Evolutionary conservation across 805 yeast genomes (phyloP).

Genomic region (Blastobotrys terrestris): DNA sequence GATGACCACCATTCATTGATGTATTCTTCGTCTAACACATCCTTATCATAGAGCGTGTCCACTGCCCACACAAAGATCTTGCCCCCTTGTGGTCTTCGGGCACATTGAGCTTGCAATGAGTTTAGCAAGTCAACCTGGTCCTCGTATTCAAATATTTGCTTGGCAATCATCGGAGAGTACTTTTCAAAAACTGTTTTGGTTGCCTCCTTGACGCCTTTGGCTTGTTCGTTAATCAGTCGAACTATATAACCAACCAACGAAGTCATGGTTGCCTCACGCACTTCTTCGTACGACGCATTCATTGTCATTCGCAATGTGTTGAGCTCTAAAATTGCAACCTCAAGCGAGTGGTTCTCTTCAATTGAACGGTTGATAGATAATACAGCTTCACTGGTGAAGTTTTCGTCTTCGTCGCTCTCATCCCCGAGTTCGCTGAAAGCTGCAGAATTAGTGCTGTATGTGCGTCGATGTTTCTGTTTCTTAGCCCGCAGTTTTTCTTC

Average conservation of each 20-base stretch:
- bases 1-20: constrained; percentile 79
- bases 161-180: constrained; percentile 76
- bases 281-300: constrained; percentile 93
- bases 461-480: constrained; percentile 19
- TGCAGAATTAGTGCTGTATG: constrained; percentile 26
- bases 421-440: constrained; percentile 47
- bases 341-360: constrained; percentile 86
- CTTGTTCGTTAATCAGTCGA: constrained; percentile 70
- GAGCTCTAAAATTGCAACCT: constrained; percentile 86
- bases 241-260: constrained; percentile 66
- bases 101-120: constrained; percentile 42
- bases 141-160: constrained; percentile 76
- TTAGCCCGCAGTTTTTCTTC: constrained; percentile 6
- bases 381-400: constrained; percentile 81
- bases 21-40: constrained; percentile 74
- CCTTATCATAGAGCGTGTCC: constrained; percentile 68
- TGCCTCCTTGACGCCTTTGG: constrained; percentile 72
- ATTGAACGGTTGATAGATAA: constrained; percentile 91
- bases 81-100: constrained; percentile 36
- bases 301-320: constrained; percentile 95
- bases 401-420: constrained; percentile 58
- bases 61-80: constrained; percentile 46
- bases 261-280: constrained; percentile 68
- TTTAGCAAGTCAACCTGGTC: constrained; percentile 71
- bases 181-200: constrained; percentile 63